phyloP scores from a whole-genome alignment of 2,329 filamentous ascomycete genomes.

The Microascus cirrosus region DNA sequence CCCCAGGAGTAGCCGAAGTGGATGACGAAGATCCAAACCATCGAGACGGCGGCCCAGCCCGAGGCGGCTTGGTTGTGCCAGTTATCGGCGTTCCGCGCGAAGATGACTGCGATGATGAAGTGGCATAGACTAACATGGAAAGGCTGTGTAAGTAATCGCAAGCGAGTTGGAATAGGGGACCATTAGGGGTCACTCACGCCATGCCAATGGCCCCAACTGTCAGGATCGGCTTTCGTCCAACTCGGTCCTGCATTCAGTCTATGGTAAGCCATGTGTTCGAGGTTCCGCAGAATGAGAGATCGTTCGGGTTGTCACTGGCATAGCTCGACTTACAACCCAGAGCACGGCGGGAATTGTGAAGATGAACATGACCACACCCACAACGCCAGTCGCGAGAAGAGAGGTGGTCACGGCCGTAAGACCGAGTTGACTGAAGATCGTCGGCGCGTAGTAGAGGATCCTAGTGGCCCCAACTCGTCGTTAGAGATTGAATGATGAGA shows the following conservation, averaged over 20 bases:
- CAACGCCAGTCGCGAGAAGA: constrained; percentile 59
- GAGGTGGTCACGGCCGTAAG: constrained; percentile 37
- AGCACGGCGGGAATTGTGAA: constrained; percentile 56
- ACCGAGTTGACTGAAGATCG: constrained; percentile 58
- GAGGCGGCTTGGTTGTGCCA: constrained; percentile 48
- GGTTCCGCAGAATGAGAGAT: neutral
- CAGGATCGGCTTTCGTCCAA: constrained; percentile 52
- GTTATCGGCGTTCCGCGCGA: constrained; percentile 48
- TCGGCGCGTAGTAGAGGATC: constrained; percentile 58
- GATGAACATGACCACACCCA: constrained; percentile 60
- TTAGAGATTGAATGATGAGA: neutral
- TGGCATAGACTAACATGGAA: constrained; percentile 35
- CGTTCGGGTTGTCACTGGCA: neutral
- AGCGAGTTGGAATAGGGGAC: neutral
- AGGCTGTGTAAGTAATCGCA: neutral
- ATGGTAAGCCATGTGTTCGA: neutral
- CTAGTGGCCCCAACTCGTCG: constrained; percentile 33
- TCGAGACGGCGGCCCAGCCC: constrained; percentile 57
- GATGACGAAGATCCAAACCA: constrained; percentile 66
- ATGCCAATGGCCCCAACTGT: constrained; percentile 58
- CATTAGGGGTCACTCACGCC: constrained; percentile 23
- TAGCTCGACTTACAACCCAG: constrained; percentile 29
- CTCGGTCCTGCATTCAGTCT: constrained; percentile 28
- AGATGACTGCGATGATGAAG: constrained; percentile 60
- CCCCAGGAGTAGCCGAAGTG: constrained; percentile 71